Conservation (phyloP, 371 early-diverging fungal species). For the Mucor mucedo region DNA sequence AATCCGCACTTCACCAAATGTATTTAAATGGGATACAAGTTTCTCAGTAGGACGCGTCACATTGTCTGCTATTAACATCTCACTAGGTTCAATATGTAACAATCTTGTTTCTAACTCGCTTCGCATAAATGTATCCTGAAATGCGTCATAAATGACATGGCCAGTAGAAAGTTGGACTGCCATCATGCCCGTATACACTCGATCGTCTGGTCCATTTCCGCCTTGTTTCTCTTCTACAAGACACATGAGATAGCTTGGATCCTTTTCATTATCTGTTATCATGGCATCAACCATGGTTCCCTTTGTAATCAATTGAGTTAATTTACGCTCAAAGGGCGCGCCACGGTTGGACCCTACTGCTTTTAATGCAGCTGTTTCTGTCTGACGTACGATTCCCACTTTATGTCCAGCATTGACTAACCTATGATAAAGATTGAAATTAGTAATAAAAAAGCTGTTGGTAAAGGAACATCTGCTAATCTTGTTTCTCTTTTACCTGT, state of each 20-base stretch:
- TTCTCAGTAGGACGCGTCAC: constrained; percentile 63
- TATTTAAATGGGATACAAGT: constrained; percentile 45
- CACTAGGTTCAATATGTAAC: constrained; percentile 76
- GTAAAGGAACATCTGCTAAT: too few species aligned
- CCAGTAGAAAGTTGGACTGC: constrained; percentile 80
- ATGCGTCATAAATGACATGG: constrained; percentile 76
- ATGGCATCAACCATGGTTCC: constrained; percentile 83
- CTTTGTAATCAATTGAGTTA: constrained; percentile 78
- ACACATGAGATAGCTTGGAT: constrained; percentile 59
- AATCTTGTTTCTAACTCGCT: constrained; percentile 81
- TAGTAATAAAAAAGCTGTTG: too few species aligned
- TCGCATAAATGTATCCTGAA: constrained; percentile 72
- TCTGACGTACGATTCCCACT: constrained; percentile 87
- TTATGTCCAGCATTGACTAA: constrained; percentile 83
- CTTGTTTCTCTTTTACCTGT: constrained; percentile 47
- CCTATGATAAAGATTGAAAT: constrained; percentile 26
- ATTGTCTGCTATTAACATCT: constrained; percentile 67
- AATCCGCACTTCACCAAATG: constrained; percentile 47
- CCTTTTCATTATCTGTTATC: constrained; percentile 26
- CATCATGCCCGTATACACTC: constrained; percentile 53
- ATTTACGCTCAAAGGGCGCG: constrained; percentile 76
- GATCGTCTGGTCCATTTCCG: constrained; percentile 54
- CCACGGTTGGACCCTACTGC: constrained; percentile 73
- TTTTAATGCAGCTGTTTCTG: constrained; percentile 87
- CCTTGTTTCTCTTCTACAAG: constrained; percentile 62